A percentile compares a stretch with the other conserved stretches of the same genome.
phyloP scores from a whole-genome alignment of 257 asterid species.

The Striga asiatica region DNA sequence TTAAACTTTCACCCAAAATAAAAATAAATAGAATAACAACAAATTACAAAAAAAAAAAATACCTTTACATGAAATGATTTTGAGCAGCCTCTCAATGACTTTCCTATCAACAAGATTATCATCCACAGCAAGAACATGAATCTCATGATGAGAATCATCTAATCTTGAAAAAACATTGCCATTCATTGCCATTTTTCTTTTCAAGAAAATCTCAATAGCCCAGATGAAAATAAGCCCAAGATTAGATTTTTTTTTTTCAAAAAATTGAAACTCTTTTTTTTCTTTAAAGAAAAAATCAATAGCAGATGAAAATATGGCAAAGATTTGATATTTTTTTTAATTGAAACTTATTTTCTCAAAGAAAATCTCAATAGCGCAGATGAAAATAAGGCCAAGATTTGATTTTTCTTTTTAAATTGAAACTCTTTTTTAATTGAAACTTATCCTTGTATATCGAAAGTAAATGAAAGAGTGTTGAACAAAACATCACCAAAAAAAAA shows the following conservation, averaged over 20 bases:
- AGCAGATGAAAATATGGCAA: too few species aligned
- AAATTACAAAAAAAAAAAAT: neutral
- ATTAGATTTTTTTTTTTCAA: neutral
- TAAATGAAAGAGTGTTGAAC: too few species aligned
- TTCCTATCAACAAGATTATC: neutral
- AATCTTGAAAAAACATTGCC: neutral
- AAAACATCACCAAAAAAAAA: too few species aligned
- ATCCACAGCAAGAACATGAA: neutral
- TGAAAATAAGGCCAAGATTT: neutral
- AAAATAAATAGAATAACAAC: neutral
- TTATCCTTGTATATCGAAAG: too few species aligned
- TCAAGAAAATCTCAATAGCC: neutral
- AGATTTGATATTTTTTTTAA: too few species aligned
- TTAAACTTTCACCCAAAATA: neutral
- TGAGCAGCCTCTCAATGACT: neutral
- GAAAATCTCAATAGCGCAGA: neutral
- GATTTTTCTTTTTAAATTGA: neutral
- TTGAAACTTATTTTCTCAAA: too few species aligned
- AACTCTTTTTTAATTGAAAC: too few species aligned
- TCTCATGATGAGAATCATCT: neutral
- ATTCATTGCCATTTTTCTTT: neutral
- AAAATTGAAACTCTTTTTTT: neutral
- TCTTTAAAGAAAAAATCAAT: too few species aligned
- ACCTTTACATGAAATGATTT: neutral
- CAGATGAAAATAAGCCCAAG: neutral